Base-by-base conservation (phyloP, 2,329 filamentous ascomycete species). In the Talaromyces sp. region DNA sequence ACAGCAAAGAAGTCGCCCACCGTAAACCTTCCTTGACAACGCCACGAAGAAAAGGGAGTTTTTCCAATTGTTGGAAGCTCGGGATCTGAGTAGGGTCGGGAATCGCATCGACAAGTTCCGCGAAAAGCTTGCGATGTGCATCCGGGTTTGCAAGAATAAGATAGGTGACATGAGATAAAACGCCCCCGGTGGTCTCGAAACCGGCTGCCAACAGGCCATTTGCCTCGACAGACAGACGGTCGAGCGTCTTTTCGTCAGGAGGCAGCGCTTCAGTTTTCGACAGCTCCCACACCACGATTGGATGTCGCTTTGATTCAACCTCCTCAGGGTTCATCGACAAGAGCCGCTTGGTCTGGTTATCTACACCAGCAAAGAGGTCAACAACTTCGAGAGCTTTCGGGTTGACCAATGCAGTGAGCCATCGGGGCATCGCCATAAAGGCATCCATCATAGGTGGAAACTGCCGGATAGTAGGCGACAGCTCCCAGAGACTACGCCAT, bases 1-100 rank as follows among this genome's bases (percentile, higher is more conserved):
- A 28, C 22, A 28, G 17, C 22, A 25, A 17, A 13, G 7, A 8
- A 10, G 8, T 28, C 27, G 7, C 56, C 22, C 49, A 63, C 66
- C 70, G 69, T 30, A 73, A 60, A 28, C 64, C 67, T 57, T 72
- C 70, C 42, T 68, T 72, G 25, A 71, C 66, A 52, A 69, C 61
- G 5, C 67, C 71, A 30, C 68, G 15, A 25, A 62, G 53, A 62
- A 59, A 62, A 11, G 61, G 57, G 28, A 62, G 61, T 32, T 59
- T 58, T 27, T 62, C 61, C 32, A 62, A 42, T n/a, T 54, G 17
- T 28, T 59, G 56, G 56, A 57, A 62, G 10, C 52, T 9, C 11
- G 53, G 61, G 10, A 62, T 62, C n/a, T 36, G 8, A 13, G 49
- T 33, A 19, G 57, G 57, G 42, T 62, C 11, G 17, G 61, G 61